Percentiles rank a stretch among this genome's conserved stretches.
These are phyloP conservation scores for Acrocalymma vagum DNA, from an alignment of 2,329 filamentous ascomycete species.

Conservation along the genomic window DNA sequence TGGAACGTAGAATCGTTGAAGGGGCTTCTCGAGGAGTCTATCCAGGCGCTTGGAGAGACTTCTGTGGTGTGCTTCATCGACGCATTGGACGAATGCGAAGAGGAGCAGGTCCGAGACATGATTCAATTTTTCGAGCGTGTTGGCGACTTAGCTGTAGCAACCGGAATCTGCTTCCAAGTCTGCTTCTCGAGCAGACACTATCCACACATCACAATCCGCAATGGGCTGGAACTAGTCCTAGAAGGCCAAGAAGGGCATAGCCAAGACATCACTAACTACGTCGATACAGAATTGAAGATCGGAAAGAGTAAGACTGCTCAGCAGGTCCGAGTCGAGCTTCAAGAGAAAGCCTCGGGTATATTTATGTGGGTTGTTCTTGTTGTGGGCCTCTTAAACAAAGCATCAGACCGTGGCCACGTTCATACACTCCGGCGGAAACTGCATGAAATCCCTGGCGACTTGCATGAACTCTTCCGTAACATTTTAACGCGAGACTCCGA, in stretches of 20 bases:
- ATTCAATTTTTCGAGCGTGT: conserved; percentile 54
- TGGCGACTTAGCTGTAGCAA: conserved; percentile 30
- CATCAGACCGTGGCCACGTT: conserved; percentile 41
- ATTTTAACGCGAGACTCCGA: conserved; percentile 51
- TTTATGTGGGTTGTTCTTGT: conserved; percentile 51
- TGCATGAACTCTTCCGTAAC: conserved; percentile 60
- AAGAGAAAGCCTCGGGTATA: conserved; percentile 50
- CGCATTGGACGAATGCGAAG: conserved; percentile 60
- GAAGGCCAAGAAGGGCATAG: conserved; percentile 48
- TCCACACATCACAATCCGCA: conserved; percentile 49
- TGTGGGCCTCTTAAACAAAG: conserved; percentile 54
- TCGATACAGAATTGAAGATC: conserved; percentile 28
- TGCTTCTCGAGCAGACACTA: conserved; percentile 51
- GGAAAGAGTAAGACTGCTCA: conserved; percentile 23
- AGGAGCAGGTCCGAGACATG: conserved; percentile 54
- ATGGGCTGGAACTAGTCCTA: conserved; percentile 38
- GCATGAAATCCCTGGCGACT: conserved; percentile 48
- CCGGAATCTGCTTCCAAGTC: conserved; percentile 22
- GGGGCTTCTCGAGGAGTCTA: conserved; percentile 25
- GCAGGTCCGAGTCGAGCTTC: conserved; percentile 40
- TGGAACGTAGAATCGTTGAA: conserved; percentile 23
- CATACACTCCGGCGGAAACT: conserved; percentile 43
- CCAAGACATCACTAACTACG: conserved; percentile 45
- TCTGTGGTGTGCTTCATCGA: conserved; percentile 45
- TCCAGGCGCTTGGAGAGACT: conserved; percentile 15